Evolutionary conservation across 2,329 filamentous ascomycete genomes (phyloP).

Genomic region (Xylariaceae sp.): DNA sequence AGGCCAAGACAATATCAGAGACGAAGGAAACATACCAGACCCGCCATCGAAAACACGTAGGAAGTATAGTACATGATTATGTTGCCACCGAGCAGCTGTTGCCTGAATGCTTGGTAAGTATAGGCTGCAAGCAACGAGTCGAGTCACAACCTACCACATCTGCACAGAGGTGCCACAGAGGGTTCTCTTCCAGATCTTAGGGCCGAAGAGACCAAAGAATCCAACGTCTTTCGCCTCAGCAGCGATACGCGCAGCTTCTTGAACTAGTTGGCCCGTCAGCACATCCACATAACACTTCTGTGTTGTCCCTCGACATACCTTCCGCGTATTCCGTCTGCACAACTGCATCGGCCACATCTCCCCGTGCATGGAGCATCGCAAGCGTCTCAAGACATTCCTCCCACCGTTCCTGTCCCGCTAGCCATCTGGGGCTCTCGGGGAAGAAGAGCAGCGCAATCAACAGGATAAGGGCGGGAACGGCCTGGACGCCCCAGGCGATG

Average conservation of each 20-base stretch:
- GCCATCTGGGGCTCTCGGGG: constrained; percentile 53
- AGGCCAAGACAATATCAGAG: too few relatives aligned
- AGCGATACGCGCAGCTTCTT: constrained; percentile 34
- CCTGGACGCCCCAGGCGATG: constrained; percentile 57
- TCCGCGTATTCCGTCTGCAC: constrained; percentile 38
- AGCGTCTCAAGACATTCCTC: constrained; percentile 27
- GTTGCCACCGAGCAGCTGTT: constrained; percentile 53
- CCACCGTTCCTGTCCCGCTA: constrained; percentile 44
- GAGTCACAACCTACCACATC: constrained; percentile 31
- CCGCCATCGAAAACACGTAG: constrained; percentile 59
- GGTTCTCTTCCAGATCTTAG: constrained; percentile 46
- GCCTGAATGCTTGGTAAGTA: constrained; percentile 26
- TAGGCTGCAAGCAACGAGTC: too few relatives aligned
- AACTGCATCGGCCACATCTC: constrained; percentile 34
- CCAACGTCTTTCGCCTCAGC: constrained; percentile 33
- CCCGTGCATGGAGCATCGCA: constrained; percentile 9
- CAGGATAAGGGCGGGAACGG: constrained; percentile 32
- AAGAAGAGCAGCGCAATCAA: constrained; percentile 52
- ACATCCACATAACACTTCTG: too few relatives aligned
- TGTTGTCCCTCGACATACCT: not conserved
- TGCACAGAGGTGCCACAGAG: constrained; percentile 48
- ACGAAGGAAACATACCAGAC: constrained; percentile 11
- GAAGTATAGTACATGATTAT: constrained; percentile 59
- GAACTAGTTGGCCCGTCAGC: not conserved
- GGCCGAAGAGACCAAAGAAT: constrained; percentile 41